Base-by-base conservation (phyloP, 768 basidiomycete species). In the Termitomyces bulborhizus region DNA sequence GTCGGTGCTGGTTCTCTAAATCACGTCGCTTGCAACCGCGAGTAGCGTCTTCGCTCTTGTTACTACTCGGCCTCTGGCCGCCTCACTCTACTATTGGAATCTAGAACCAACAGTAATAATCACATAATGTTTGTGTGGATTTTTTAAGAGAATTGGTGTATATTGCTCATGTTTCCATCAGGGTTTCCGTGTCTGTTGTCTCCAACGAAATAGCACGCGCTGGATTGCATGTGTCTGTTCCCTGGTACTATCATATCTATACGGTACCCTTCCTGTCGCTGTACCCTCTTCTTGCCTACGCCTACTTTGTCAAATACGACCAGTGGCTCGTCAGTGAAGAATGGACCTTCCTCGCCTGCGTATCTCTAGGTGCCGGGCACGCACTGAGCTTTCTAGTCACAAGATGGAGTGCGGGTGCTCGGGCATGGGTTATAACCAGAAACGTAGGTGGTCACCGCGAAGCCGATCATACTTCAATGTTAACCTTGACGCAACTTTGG, bases 261-360 rank as follows among this genome's bases (percentile, higher is more conserved):
- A 79, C 84, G 5, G 55, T 84, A 16, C 91, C 91, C 0, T 91
- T 90, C 63, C 76, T 93, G n/a, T 81, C 79, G 1, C 73, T 93
- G 47, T 93, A 93, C 59, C 91, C 91, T 0, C 67, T 93, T 31
- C 79, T 91, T 31, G 90, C 88, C 26, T 97, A 96, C 69, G 88
- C 94, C 21, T 98, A 98, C 76, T 91, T 87, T 63, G 69, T 93
- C 71, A 86, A 81, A 69, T 97, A 98, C 69, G 91, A 96, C 63
- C 74, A 85, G 58, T 97, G 91, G 89, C 74, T 98, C 53, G 80
- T 86, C 65, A 91, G 90, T 55, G 93, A 96, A 71, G 96, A 98
- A 68, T 98, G 95, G 95, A 96, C 97, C 0, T 99, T 98, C 67
- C 81, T 98, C 21, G 90, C 89, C 37, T 93, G 89, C 60, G 87